Evolutionary conservation across 345 rosid genomes (phyloP).

Genomic region (Eucalyptus pauciflora): DNA sequence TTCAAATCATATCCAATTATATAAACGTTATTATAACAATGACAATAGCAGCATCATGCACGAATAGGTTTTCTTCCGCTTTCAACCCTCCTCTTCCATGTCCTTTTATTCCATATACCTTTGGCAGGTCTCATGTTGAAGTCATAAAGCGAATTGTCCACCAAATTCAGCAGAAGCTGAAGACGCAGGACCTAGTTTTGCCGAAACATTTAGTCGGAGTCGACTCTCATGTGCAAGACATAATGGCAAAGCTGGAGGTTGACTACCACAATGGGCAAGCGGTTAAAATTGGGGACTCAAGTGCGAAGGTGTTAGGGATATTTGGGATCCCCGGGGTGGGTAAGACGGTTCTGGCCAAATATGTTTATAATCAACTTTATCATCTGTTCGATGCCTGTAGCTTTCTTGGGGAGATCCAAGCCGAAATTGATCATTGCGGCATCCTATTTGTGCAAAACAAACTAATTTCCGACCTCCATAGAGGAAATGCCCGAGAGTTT

Average conservation of each 20-base stretch:
- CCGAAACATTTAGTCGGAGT: neutral
- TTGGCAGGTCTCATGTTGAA: neutral
- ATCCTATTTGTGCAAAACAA: accelerated
- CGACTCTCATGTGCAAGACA: neutral
- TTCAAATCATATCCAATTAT: accelerated
- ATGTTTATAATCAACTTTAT: no score
- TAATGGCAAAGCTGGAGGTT: neutral
- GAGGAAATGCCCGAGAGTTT: no score
- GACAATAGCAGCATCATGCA: neutral
- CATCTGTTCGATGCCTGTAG: no score
- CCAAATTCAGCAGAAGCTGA: neutral
- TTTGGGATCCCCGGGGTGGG: no score
- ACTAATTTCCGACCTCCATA: accelerated
- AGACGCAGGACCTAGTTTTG: neutral
- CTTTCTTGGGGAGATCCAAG: no score
- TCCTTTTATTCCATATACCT: neutral
- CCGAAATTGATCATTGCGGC: accelerated
- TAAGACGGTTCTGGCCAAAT: no score
- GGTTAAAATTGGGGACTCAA: neutral
- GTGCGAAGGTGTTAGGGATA: accelerated
- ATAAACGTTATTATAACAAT: accelerated
- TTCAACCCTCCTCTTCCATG: accelerated
- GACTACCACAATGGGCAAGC: neutral
- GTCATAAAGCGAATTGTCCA: neutral
- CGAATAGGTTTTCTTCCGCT: neutral